Evolutionary conservation across 192 early-diverging fungal genomes (phyloP), one percentile per base, ranked within the genome.

Genomic region (Coemansia sp.): DNA sequence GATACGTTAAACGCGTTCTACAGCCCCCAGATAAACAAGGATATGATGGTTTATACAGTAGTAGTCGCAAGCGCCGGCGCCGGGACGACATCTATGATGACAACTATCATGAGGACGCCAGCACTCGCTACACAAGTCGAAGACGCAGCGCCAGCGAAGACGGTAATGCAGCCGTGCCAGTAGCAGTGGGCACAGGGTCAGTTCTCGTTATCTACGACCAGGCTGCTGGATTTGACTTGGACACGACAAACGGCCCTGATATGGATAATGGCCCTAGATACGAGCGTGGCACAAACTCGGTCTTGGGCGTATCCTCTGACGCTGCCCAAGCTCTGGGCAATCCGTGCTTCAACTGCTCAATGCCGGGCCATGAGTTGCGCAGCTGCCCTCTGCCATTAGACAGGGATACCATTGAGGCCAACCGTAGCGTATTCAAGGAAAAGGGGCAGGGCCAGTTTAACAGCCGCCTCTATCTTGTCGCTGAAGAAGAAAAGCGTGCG

Each of bases 341-440:
- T 60, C 51, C 63, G 23, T 81, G 78, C 56, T 81, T 81, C 50
- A 81, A 81, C 43, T 81, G 78, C 63, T 69, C 73, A 11, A 67
- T 75, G 48, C 70, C 63, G 8, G 73, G 69, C 23, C 78, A 81
- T 24, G 73, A 75, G 28, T 37, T 81, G 16, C 69, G 73, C 18
- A 48, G 69, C 59, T 81, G 78, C 20, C 73, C 78, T 3, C 64
- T 66, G 66, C 66, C 73, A 4, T 28, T 60, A 11, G 78, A 81
- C 35, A 53, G 63, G 10, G 59, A 55, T 6, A n/a, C 55, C 39
- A 66, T 81, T 1, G 66, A 72, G 18, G 70, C 73, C 40, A 81
- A 70, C 45, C 65, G 70, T 4, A 36, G 21, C 2, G 66, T 59
- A 57, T 81, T 81, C 36, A 67, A 53, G 40, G 70, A 69, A 18